phyloP scores from a whole-genome alignment of 441 rosid species.

The Gossypium gossypioides region DNA sequence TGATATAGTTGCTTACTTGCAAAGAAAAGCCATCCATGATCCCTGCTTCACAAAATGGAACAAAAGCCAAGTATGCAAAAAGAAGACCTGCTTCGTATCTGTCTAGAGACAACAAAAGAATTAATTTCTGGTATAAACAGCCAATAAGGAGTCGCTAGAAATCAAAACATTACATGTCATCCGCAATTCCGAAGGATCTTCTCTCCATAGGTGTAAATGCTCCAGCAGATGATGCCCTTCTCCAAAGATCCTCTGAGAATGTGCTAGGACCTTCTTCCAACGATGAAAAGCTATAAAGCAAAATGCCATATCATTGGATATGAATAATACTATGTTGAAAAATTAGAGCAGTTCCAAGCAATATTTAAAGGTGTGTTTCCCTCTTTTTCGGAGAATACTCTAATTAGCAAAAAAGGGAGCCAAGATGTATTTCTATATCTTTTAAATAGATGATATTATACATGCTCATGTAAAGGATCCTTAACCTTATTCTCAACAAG shows the following conservation, averaged over 20 bases:
- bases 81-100: slow-evolving; percentile 94
- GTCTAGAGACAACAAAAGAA: slow-evolving; percentile 18
- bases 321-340: background rate
- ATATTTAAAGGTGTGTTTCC: background rate
- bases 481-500: background rate
- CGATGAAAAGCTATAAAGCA: slow-evolving; percentile 38
- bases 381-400: background rate
- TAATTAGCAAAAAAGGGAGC: background rate
- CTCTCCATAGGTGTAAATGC: slow-evolving; percentile 65
- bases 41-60: slow-evolving; percentile 86
- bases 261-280: slow-evolving; percentile 42
- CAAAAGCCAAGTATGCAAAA: slow-evolving; percentile 82
- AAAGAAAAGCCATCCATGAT: slow-evolving; percentile 72
- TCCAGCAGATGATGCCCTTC: slow-evolving; percentile 74
- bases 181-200: slow-evolving; percentile 83
- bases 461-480: background rate
- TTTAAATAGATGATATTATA: background rate
- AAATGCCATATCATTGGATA: slow-evolving; percentile 11
- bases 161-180: slow-evolving; percentile 59
- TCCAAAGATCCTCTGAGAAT: slow-evolving; percentile 76
- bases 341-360: background rate
- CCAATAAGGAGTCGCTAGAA: background rate
- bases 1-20: slow-evolving; percentile 41
- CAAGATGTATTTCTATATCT: background rate
- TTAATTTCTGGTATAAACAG: background rate